These are phyloP conservation scores for peach (Prunus persica) DNA, from an alignment of 306 rosid species.

Conservation along the genomic window DNA sequence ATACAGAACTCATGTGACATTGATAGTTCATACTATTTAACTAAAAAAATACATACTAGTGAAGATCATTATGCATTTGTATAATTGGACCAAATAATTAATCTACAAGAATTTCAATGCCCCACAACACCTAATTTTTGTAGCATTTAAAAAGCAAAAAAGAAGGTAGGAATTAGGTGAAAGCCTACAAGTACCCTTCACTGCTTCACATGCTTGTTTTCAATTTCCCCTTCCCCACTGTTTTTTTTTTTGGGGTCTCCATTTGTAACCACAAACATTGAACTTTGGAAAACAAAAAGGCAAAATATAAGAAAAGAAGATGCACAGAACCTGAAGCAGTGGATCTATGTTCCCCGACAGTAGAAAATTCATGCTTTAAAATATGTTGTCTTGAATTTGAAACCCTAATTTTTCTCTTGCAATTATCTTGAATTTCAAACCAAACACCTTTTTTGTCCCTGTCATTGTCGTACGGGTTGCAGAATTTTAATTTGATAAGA, in stretches of 20 bases:
- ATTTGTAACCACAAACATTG: not conserved
- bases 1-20: not conserved
- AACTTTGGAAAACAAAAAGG: not conserved
- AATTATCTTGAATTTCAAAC: not conserved
- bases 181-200: not conserved
- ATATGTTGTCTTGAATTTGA: not conserved
- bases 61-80: not conserved
- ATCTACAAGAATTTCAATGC: not conserved
- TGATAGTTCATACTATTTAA: not conserved
- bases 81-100: not conserved
- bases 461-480: not conserved
- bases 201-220: not conserved
- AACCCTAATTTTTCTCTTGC: not conserved
- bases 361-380: not conserved
- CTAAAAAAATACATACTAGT: not conserved
- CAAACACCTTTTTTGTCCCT: not conserved
- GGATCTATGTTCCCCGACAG: slow-evolving; percentile 19
- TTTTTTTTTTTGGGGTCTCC: not conserved
- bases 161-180: slow-evolving; percentile 9
- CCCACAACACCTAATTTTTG: slow-evolving; percentile 5
- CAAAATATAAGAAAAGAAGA: not conserved
- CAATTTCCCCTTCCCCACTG: too few species aligned
- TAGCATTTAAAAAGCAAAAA: not conserved
- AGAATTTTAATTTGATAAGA: too few species aligned
- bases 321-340: slow-evolving; percentile 15